These are phyloP conservation scores for Beauveria medogensis DNA, from an alignment of 2,329 filamentous ascomycete species.

Conservation along the genomic window DNA sequence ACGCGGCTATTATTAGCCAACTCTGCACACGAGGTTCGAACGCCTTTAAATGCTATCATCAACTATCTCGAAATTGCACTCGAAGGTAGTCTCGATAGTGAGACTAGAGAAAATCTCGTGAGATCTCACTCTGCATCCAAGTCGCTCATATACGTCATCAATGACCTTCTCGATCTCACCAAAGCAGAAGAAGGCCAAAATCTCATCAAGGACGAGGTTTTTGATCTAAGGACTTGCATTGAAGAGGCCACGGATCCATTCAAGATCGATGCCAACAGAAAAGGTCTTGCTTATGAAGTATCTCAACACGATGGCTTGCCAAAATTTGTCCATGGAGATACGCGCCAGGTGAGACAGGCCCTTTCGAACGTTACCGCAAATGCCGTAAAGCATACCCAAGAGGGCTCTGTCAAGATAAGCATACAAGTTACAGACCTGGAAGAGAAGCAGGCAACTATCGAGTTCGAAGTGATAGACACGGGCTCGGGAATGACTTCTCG, in stretches of 20 bases:
- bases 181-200: slow-evolving; percentile 78
- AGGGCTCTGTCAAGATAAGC: slow-evolving; percentile 63
- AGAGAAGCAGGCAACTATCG: slow-evolving; percentile 53
- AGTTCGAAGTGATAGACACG: slow-evolving; percentile 69
- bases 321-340: slow-evolving; percentile 65
- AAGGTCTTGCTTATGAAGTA: slow-evolving; percentile 63
- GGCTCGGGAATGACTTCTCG: slow-evolving; percentile 63
- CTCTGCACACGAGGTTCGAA: slow-evolving; percentile 85
- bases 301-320: slow-evolving; percentile 62
- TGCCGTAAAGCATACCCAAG: slow-evolving; percentile 67
- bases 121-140: slow-evolving; percentile 88
- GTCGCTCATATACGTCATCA: slow-evolving; percentile 88
- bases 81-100: slow-evolving; percentile 69
- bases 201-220: slow-evolving; percentile 71
- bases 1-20: slow-evolving; percentile 75
- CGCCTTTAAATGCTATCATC: slow-evolving; percentile 86
- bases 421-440: slow-evolving; percentile 51
- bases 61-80: slow-evolving; percentile 89
- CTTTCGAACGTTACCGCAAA: slow-evolving; percentile 80
- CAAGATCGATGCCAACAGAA: slow-evolving; percentile 63
- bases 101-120: slow-evolving; percentile 76
- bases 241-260: slow-evolving; percentile 73
- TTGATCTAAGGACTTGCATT: slow-evolving; percentile 64
- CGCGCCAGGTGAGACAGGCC: slow-evolving; percentile 70
- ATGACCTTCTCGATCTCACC: slow-evolving; percentile 80